These are phyloP conservation scores for Torulaspora quercuum DNA, from an alignment of 805 yeast genomes.

Conservation along the genomic window DNA sequence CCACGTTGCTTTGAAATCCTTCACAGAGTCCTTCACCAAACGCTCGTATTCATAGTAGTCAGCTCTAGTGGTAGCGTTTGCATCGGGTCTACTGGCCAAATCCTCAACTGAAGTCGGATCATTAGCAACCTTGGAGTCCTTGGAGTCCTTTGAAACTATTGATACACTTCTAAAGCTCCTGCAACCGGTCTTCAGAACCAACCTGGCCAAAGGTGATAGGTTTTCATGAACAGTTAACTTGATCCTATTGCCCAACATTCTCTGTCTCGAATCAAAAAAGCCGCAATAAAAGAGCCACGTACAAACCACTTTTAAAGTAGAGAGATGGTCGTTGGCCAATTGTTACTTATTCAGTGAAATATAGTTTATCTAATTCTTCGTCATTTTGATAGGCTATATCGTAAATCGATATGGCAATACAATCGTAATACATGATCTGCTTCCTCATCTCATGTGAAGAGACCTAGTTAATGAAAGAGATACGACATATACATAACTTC, in stretches of 20 bases:
- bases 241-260: not conserved
- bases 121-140: slow-evolving; percentile 2
- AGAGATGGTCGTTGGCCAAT: too few species aligned
- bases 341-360: too few species aligned
- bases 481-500: too few species aligned
- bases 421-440: too few species aligned
- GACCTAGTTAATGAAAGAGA: too few species aligned
- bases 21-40: slow-evolving; percentile 31
- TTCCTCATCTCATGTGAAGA: too few species aligned
- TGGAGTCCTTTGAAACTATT: slow-evolving; percentile 2
- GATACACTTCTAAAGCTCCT: slow-evolving; percentile 6
- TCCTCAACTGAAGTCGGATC: slow-evolving; percentile 19
- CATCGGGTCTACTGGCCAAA: slow-evolving; percentile 50
- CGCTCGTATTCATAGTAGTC: slow-evolving; percentile 55
- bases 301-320: too few species aligned
- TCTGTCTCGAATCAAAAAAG: not conserved
- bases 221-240: slow-evolving; percentile 1
- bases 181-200: not conserved
- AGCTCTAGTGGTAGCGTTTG: slow-evolving; percentile 64
- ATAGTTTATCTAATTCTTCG: too few species aligned
- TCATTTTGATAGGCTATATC: too few species aligned
- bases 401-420: too few species aligned
- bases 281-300: too few species aligned
- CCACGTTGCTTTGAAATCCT: slow-evolving; percentile 66
- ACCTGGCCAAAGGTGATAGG: too few species aligned